Evolutionary conservation across 257 asterid species (phyloP).

Genomic region (Solanum arcanum): DNA sequence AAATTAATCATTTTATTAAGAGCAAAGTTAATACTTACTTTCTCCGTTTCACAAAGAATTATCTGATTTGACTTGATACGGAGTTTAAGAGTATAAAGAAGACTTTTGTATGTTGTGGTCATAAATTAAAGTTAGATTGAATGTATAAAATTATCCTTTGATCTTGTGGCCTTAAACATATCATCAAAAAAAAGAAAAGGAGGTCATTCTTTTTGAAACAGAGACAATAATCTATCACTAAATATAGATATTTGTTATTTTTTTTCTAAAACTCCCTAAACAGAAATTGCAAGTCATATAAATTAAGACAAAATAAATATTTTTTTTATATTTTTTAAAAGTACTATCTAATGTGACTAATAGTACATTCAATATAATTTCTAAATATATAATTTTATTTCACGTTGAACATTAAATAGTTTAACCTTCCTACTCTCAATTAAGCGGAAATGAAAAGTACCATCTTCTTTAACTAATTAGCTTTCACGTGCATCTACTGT

Average conservation of each 20-base stretch:
- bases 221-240: too few relatives aligned
- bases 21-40: too few relatives aligned
- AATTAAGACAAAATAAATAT: neutral
- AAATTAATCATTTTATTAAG: too few relatives aligned
- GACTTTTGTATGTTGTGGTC: fast-evolving
- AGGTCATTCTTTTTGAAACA: too few relatives aligned
- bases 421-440: neutral
- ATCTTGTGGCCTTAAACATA: too few relatives aligned
- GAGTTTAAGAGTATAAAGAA: too few relatives aligned
- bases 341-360: neutral
- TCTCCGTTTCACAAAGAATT: too few relatives aligned
- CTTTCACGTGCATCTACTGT: neutral
- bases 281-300: neutral
- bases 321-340: too few relatives aligned
- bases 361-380: neutral
- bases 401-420: neutral
- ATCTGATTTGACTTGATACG: too few relatives aligned
- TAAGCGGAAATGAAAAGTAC: neutral
- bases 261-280: fast-evolving
- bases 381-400: neutral
- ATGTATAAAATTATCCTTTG: too few relatives aligned
- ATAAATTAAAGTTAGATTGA: too few relatives aligned
- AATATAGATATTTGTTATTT: neutral
- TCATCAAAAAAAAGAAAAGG: too few relatives aligned
- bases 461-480: neutral